These are phyloP conservation scores for Chlamydomonas applanata DNA, from an alignment of 139 green algal species.

Conservation along the genomic window DNA sequence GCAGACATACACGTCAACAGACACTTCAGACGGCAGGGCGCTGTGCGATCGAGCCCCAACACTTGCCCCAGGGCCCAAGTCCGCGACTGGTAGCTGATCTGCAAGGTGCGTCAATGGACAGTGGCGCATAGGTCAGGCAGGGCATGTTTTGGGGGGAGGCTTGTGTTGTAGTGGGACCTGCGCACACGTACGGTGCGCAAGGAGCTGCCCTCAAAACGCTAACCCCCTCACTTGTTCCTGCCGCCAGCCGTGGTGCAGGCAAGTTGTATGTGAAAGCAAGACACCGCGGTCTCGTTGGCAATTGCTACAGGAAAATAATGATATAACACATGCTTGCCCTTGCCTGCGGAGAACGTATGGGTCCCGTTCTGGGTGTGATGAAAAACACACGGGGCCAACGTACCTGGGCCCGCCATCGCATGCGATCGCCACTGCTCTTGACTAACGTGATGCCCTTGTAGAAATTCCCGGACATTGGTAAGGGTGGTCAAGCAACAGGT, in stretches of 20 bases:
- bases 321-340: too few species aligned
- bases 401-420: neutral
- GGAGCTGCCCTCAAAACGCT: too few species aligned
- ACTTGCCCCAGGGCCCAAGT: neutral
- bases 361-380: neutral
- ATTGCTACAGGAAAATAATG: too few species aligned
- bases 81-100: conserved; percentile 1
- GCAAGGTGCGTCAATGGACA: neutral
- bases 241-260: neutral
- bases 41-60: neutral
- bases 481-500: too few species aligned
- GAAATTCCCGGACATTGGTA: too few species aligned
- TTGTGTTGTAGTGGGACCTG: neutral
- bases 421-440: neutral
- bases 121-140: neutral
- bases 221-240: neutral
- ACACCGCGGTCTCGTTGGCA: too few species aligned
- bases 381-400: neutral
- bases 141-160: neutral
- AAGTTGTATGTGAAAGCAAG: too few species aligned
- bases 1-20: neutral
- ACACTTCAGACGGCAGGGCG: neutral
- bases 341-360: too few species aligned
- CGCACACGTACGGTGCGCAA: too few species aligned
- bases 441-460: conserved; percentile 6